These are phyloP conservation scores for Saturnispora silvae DNA, from an alignment of 805 yeast species.

Conservation along the genomic window DNA sequence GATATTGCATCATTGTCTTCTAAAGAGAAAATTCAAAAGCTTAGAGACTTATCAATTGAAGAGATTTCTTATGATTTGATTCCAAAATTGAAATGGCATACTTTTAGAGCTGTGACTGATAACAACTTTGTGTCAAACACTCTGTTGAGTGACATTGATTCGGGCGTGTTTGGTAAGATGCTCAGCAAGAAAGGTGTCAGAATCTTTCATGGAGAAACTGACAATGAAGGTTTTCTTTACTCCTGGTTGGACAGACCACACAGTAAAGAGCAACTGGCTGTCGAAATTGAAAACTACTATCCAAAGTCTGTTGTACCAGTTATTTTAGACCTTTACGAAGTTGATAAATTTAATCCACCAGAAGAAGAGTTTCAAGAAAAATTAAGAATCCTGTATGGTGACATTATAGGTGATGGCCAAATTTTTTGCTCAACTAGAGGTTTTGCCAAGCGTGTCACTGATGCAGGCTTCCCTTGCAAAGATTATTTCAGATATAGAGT, in stretches of 20 bases:
- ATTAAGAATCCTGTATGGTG: constrained; percentile 22
- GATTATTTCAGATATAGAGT: constrained; percentile 24
- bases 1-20: constrained; percentile 9
- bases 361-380: constrained; percentile 12
- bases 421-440: constrained; percentile 30
- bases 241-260: constrained; percentile 8
- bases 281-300: constrained; percentile 28
- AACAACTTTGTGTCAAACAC: constrained; percentile 25
- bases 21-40: constrained; percentile 8
- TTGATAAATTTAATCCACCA: constrained; percentile 11
- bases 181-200: constrained; percentile 5
- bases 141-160: constrained; percentile 24
- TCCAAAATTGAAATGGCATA: constrained; percentile 10
- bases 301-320: constrained; percentile 23
- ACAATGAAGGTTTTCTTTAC: constrained; percentile 7
- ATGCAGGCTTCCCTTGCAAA: constrained; percentile 20
- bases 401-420: constrained; percentile 30
- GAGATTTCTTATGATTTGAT: constrained; percentile 9
- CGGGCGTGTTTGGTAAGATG: constrained; percentile 14
- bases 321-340: constrained; percentile 11
- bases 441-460: constrained; percentile 22
- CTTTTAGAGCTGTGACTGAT: constrained; percentile 32
- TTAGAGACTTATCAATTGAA: constrained; percentile 6
- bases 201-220: constrained; percentile 10
- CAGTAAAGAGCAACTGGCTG: constrained; percentile 17